A percentile compares a stretch with the other conserved stretches of the same genome.
Conservation (phyloP, 139 green algal genomes). For the Chlorella sp. region DNA sequence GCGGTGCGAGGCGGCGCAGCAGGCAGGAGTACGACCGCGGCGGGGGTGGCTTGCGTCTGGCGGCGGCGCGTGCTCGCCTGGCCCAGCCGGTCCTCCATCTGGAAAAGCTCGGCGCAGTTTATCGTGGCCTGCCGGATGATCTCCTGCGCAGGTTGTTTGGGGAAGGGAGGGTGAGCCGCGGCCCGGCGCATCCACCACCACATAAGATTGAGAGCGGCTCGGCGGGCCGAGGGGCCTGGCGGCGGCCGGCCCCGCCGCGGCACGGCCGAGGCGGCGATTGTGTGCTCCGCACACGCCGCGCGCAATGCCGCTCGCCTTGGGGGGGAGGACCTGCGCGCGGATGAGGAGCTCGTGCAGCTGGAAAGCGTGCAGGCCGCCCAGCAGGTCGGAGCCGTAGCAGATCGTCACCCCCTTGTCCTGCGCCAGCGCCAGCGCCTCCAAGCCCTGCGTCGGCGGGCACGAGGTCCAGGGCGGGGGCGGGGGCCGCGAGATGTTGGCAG, state of each 20-base stretch:
- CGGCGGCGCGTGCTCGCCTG: no score
- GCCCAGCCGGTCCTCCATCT: constrained; percentile 17
- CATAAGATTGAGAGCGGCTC: background rate
- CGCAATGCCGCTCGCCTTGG: background rate
- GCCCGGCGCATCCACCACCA: background rate
- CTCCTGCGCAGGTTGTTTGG: no score
- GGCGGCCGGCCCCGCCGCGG: no score
- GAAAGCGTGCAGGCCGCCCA: constrained; percentile 54
- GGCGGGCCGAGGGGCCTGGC: no score
- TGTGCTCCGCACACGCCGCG: no score
- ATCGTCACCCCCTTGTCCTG: constrained; percentile 36
- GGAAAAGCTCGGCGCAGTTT: constrained; percentile 43
- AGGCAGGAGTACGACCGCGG: no score
- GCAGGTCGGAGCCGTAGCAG: constrained; percentile 60
- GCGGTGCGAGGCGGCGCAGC: no score
- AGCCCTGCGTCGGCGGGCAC: background rate
- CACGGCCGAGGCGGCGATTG: no score
- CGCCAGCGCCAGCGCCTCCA: constrained; percentile 39
- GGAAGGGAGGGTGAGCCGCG: no score
- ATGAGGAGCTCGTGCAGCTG: constrained; percentile 32
- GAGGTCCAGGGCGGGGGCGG: background rate
- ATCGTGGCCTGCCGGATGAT: constrained; percentile 39
- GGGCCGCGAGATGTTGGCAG: background rate
- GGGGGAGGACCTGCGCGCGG: background rate
- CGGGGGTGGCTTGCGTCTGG: no score